Conservation (phyloP, 2,329 filamentous ascomycete genomes). For the Trichoderma atroviride region DNA sequence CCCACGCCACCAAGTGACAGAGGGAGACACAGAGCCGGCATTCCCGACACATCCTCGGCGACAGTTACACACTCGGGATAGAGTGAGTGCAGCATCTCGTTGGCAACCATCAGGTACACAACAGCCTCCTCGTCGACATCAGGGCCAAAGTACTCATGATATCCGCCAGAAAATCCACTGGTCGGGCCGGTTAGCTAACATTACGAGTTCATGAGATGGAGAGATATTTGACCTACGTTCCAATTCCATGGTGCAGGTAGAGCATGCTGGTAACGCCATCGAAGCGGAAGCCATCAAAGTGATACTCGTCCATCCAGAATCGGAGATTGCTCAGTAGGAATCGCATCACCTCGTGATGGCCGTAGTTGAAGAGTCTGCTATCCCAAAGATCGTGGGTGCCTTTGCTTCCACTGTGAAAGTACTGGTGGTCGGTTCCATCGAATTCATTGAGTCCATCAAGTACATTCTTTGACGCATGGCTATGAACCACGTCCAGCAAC, state of each 20-base stretch:
- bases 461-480: slow-evolving; percentile 97
- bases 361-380: slow-evolving; percentile 96
- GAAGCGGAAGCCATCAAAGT: slow-evolving; percentile 96
- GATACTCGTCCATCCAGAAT: slow-evolving; percentile 99
- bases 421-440: slow-evolving; percentile 90
- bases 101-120: slow-evolving; percentile 93
- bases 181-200: slow-evolving; percentile 22
- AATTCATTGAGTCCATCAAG: slow-evolving; percentile 94
- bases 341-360: slow-evolving; percentile 88
- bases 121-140: slow-evolving; percentile 91
- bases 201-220: background rate
- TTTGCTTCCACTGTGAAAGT: slow-evolving; percentile 87
- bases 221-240: slow-evolving; percentile 67
- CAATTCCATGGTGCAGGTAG: slow-evolving; percentile 93
- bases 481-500: slow-evolving; percentile 93
- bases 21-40: slow-evolving; percentile 92
- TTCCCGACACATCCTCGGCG: slow-evolving; percentile 96
- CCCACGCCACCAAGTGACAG: slow-evolving; percentile 87
- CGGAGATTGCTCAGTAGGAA: slow-evolving; percentile 93
- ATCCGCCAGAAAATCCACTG: slow-evolving; percentile 93
- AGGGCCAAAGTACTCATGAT: slow-evolving; percentile 95
- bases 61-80: slow-evolving; percentile 89
- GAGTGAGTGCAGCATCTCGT: slow-evolving; percentile 89
- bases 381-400: slow-evolving; percentile 95
- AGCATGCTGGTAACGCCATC: slow-evolving; percentile 99